Base-by-base conservation (phyloP, 495 filamentous ascomycete species). In the Massariosphaeria phaeospora region DNA sequence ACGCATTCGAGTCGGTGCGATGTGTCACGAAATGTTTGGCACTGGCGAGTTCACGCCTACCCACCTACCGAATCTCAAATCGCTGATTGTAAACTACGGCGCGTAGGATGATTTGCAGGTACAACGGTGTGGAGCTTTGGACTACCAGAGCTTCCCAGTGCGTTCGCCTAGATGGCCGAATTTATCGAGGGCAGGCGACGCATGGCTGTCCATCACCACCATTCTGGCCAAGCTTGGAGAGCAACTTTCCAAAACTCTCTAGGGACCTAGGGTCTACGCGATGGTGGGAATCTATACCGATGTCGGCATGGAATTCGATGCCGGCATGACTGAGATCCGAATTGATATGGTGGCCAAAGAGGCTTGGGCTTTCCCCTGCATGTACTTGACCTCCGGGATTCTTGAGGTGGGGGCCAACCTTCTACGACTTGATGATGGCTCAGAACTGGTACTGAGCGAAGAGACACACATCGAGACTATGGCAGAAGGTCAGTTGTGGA, bases 401-500 rank as follows among this genome's bases (percentile, higher is more conserved):
- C 7, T 33, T 7, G 20, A 15, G 26, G 24, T 12, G 13, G 27
- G 44, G 9, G 7, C 44, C 11, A 9, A n/a, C 11, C 24, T 47
- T 13, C 3, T 47, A 13, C 44, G 44, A 18, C 24, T 47, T 6
- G 5, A 29, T 18, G 44, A 33, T 29, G 44, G 23, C 23, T n/a
- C 11, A 12, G 44, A 47, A 7, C 9, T 47, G 23, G n/a, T n/a
- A n/a, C 12, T 47, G n/a, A 15, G 24, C 13, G 18, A 6, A 8
- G 6, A 10, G 11, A 6, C 6, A 23, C 13, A 47, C 15, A 38
- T 49, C 21, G 40, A 44, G 25, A 31, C 46, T 6, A 24, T 38
- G 2, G 46, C 46, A 4, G 46, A 49, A 49, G 46, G 40, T 4
- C 46, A 49, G 29, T 38, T 36, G 17, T 49, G 46, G 46, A 18